Evolutionary conservation across 2,329 filamentous ascomycete species (phyloP), one percentile per base, ranked within the genome.

Genomic region (Endoconidiophora polonica): DNA sequence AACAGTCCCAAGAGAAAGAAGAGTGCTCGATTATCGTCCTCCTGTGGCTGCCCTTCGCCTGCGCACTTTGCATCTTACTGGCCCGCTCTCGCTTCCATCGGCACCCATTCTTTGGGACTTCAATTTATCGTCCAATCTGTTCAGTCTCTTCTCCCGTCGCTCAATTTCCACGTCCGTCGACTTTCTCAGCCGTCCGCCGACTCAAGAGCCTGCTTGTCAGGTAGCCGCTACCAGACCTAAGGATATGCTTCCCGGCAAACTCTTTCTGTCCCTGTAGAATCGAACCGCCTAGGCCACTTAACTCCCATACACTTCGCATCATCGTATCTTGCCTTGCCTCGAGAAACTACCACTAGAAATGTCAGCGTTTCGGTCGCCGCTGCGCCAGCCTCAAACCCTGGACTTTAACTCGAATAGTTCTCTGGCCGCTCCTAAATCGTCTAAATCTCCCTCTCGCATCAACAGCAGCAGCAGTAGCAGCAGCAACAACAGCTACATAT

Each of bases 301-400:
- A 16, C 20, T 46, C 44, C 4, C 29, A 33, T 33, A 33, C 18
- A 6, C 29, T 9, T 46, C 33, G 14, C 44, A 14, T 16, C 29
- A 29, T n/a, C 22, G n/a, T 16, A 20, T 18, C 22, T 6, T 18
- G 6, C 16, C 37, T 46, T 16, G 14, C 41, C 41, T 23, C 9
- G 5, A 43, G 22, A 42, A 43, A 24, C 18, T 12, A 43, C 20
- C 18, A 43, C 24, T 3, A 43, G 49, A 52, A 54, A 74, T 71
- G 66, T 72, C 71, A 43, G 44, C 46, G 23, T 54, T 50, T 36
- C 48, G 52, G 12, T 48, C 52, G 12, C 48, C 48, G 42, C 65
- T 65, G 43, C 59, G 58, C 53, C 62, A 61, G 56, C 64, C 65
- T 50, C 64, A 66, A 52, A 65, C 64, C 44, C 41, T 54, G 46